Evolutionary conservation across 2,329 filamentous ascomycete species (phyloP), one percentile per base, ranked within the genome.

Genomic region (Metarhizium album): DNA sequence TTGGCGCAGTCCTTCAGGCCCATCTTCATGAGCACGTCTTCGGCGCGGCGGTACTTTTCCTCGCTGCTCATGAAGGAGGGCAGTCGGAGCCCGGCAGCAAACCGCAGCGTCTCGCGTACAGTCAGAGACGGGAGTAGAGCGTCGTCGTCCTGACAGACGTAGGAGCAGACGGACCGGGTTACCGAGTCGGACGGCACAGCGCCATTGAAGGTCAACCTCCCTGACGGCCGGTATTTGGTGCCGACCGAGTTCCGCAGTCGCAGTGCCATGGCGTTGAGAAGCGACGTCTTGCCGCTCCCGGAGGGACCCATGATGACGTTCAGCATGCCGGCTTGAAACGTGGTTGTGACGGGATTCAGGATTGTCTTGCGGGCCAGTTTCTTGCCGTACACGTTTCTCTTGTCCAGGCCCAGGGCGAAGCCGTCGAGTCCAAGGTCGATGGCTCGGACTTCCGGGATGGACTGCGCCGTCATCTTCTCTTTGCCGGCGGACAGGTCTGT

Each of bases 301-400:
- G 84, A 88, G 0, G 86, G 86, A 0, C 86, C 86, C 85, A 90
- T 89, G 55, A 90, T 86, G 23, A 89, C 76, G 55, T 90, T 90
- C 14, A 90, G 62, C 14, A 77, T 71, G 0, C 85, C 84, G 0
- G 86, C 78, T 45, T 79, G 74, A 56, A 90, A 90, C 0, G 76
- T 79, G 0, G 84, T 72, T 1, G 75, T 82, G 13, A 90, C 74
- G 0, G 84, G 83, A 50, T 83, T 75, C 14, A 90, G 67, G 11
- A 90, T 89, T 0, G 67, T 74, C 60, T 79, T 80, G 1, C 66
- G 70, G 0, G 75, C 74, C 1, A 76, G 54, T 52, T 70, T 80
- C 58, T 73, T 75, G 8, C 78, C 78, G 1, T 69, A 66, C 0
- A 74, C 52, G 0, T 73, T 72, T 24, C 77, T 73, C 63, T 86